These are phyloP conservation scores for Coelastrella sp. DNA, from an alignment of 139 green algal species.

Conservation along the genomic window DNA sequence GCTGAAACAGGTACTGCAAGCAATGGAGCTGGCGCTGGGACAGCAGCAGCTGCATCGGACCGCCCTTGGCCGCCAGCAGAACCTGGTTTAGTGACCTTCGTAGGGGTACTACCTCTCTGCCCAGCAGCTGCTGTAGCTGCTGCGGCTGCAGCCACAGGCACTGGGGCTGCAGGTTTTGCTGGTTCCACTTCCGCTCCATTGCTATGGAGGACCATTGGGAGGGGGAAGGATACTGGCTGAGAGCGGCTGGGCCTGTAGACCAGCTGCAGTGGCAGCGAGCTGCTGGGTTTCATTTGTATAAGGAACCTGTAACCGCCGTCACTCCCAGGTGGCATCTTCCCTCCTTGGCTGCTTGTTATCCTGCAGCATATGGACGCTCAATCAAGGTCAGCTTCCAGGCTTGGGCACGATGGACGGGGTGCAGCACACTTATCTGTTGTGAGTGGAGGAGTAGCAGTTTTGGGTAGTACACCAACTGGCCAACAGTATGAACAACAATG, in stretches of 20 bases:
- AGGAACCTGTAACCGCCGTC: constrained; percentile 44
- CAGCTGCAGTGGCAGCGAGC: constrained; percentile 18
- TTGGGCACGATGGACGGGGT: background rate
- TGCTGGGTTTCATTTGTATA: constrained; percentile 38
- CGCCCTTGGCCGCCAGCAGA: background rate
- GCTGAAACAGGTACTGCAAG: constrained; percentile 49
- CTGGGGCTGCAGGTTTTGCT: constrained; percentile 1
- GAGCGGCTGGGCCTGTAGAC: constrained; percentile 29
- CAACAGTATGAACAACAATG: background rate
- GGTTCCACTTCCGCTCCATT: constrained; percentile 9
- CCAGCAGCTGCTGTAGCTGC: constrained; percentile 11
- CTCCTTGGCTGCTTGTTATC: constrained; percentile 3
- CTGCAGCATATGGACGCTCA: background rate
- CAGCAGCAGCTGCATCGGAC: background rate
- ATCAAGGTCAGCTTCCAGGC: background rate
- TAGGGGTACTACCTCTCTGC: background rate
- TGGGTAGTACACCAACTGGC: no score
- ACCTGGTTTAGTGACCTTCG: background rate
- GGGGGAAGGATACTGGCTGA: constrained; percentile 27
- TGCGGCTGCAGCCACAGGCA: background rate
- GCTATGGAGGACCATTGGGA: constrained; percentile 48
- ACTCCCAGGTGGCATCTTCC: background rate
- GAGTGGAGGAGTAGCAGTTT: no score
- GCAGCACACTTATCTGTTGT: no score
- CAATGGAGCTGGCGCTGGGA: background rate